phyloP scores from a whole-genome alignment of 108 stramenopile species.

The Cylindrotheca closterium region DNA sequence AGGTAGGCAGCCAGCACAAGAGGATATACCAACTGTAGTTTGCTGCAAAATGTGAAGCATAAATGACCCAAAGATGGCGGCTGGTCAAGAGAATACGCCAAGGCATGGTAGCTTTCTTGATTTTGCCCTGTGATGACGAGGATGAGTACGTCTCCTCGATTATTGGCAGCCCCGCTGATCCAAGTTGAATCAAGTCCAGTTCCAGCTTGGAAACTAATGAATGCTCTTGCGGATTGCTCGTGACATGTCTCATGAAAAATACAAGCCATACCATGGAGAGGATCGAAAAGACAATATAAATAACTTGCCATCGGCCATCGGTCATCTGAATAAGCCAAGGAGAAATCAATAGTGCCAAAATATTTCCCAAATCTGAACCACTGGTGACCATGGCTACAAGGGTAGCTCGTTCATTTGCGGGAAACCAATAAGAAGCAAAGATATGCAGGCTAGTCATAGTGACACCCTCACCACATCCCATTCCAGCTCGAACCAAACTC shows the following conservation, averaged over 20 bases:
- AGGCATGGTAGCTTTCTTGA: background rate
- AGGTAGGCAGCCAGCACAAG: slow-evolving; percentile 5
- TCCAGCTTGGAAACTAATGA: background rate
- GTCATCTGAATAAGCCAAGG: background rate
- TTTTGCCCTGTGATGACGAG: too few relatives aligned
- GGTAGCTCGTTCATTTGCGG: background rate
- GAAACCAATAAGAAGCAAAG: slow-evolving; percentile 4
- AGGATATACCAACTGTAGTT: slow-evolving; percentile 11
- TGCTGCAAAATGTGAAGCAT: background rate
- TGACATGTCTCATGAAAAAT: background rate
- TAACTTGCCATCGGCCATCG: background rate
- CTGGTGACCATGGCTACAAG: slow-evolving; percentile 1
- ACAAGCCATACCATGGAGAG: background rate
- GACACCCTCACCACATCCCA: slow-evolving; percentile 9
- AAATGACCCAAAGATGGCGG: slow-evolving; percentile 3
- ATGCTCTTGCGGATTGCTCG: slow-evolving; percentile 6
- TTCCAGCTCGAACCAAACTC: slow-evolving; percentile 1
- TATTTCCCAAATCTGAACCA: slow-evolving; percentile 6
- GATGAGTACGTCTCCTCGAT: background rate
- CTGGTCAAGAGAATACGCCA: slow-evolving; percentile 2
- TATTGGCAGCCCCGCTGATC: too few relatives aligned
- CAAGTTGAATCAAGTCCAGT: background rate
- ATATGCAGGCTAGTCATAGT: slow-evolving; percentile 4
- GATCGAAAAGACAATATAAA: background rate
- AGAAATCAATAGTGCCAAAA: background rate